phyloP scores from a whole-genome alignment of 805 yeast genomes.

The Yarrowia porcina region DNA sequence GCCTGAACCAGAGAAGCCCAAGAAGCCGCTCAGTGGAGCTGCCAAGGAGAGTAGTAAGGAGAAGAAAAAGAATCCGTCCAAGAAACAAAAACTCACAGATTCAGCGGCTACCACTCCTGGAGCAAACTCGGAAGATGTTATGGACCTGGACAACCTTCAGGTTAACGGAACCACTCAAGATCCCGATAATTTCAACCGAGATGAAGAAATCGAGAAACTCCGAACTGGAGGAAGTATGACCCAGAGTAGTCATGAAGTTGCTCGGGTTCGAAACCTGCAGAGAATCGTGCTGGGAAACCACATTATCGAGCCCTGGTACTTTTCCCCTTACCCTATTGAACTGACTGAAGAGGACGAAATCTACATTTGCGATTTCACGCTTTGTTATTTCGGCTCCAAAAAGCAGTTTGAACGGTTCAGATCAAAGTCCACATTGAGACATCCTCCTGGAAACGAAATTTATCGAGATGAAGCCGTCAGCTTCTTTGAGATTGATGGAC shows the following conservation, averaged over 20 bases:
- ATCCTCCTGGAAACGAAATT: conserved; percentile 98
- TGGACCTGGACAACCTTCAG: conserved; percentile 80
- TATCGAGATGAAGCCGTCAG: conserved; percentile 90
- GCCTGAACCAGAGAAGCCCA: conserved; percentile 57
- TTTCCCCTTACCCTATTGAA: conserved; percentile 94
- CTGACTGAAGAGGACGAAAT: conserved; percentile 87
- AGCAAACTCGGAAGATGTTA: conserved; percentile 51
- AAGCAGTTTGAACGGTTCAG: conserved; percentile 93
- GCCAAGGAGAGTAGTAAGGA: conserved; percentile 34
- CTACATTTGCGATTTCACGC: conserved; percentile 86
- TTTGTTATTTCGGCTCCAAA: conserved; percentile 81
- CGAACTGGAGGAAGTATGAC: conserved; percentile 98
- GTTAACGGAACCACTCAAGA: conserved; percentile 67
- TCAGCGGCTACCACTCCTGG: conserved; percentile 29
- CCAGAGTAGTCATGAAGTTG: conserved; percentile 77
- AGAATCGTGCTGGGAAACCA: conserved; percentile 81
- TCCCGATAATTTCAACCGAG: conserved; percentile 73
- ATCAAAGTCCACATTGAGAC: conserved; percentile 79
- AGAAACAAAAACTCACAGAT: conserved; percentile 31
- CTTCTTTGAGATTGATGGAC: conserved; percentile 95
- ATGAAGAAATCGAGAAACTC: conserved; percentile 86
- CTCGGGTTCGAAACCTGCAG: conserved; percentile 80
- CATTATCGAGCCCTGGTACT: conserved; percentile 98
- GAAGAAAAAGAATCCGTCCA: conserved; percentile 29
- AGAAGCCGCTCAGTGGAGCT: conserved; percentile 42